Evolutionary conservation across 441 rosid genomes (phyloP).

Genomic region (Sinapis alba): DNA sequence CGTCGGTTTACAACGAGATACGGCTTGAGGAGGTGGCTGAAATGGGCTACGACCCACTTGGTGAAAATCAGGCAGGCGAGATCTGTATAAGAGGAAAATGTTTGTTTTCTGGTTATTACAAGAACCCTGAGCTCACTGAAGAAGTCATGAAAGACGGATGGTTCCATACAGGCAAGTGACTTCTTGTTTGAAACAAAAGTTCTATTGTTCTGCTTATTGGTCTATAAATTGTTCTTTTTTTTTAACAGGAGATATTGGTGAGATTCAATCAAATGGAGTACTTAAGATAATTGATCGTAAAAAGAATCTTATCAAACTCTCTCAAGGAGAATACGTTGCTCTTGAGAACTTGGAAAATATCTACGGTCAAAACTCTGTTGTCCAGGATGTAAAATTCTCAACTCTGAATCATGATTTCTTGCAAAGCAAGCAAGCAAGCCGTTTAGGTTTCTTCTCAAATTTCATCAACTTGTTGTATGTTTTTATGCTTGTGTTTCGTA

Average conservation of each 20-base stretch:
- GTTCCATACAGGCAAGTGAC: constrained; percentile 85
- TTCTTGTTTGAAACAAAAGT: neutral
- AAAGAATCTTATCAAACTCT: constrained; percentile 86
- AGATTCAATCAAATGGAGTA: constrained; percentile 74
- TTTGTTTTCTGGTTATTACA: constrained; percentile 77
- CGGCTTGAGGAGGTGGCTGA: constrained; percentile 90
- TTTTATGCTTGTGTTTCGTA: constrained; percentile 22
- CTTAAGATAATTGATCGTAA: constrained; percentile 84
- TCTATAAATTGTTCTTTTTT: constrained; percentile 24
- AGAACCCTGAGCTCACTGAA: constrained; percentile 81
- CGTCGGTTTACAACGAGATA: constrained; percentile 67
- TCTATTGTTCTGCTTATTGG: constrained; percentile 13
- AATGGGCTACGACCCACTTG: constrained; percentile 91
- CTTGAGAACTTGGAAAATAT: constrained; percentile 83
- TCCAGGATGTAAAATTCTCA: constrained; percentile 65
- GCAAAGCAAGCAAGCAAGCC: neutral
- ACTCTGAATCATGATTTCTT: neutral
- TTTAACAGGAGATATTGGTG: constrained; percentile 76
- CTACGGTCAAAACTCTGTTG: constrained; percentile 54
- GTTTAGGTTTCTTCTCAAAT: neutral
- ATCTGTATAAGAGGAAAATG: constrained; percentile 86
- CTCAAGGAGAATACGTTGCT: constrained; percentile 97
- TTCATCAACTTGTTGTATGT: neutral
- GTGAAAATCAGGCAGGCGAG: constrained; percentile 78
- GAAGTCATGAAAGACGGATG: constrained; percentile 85